Base-by-base conservation (phyloP, 768 basidiomycete species). In the Saitozyma sp. region DNA sequence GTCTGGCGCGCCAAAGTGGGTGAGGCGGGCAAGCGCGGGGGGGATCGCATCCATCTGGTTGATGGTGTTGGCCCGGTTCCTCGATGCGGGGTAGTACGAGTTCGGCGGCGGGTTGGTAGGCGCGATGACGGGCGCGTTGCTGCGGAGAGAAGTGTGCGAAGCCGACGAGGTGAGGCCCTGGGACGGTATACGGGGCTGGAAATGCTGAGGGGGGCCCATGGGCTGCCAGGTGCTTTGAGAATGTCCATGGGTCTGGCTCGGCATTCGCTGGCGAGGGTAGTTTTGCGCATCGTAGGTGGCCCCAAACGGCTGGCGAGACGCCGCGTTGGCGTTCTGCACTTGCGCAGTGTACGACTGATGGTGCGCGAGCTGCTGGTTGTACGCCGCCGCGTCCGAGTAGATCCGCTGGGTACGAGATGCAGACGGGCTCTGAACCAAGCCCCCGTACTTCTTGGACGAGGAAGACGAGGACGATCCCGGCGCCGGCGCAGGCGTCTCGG, bases 291-390 rank as follows among this genome's bases (percentile, higher is more conserved):
- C 61, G 55, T 62, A 62, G 8, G 46, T 39, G 1, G 61, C 55
- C 7, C 38, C 10, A 43, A 57, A 62, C 4, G 67, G 56, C 52
- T 70, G 75, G 38, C 73, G 61, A 41, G 72, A 58, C 0, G 77
- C 75, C 13, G 65, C 61, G 56, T 65, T 54, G 29, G 14, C 14
- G 8, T 37, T 43, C 73, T 91, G 89, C 10, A 88, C 87, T 76
- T 92, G 91, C 3, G 91, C 91, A 6, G 89, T 92, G 74, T 91
- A 92, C 9, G 87, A 88, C 79, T 99, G 95, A 71, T 97, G 95
- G 76, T 94, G 92, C 11, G 88, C 89, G 20, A 95, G 85, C 71
- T 95, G 95, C 64, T 95, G 92, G 68, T 93, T 92, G 82, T 99
- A 99, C 1, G 88, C 82, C 8, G 92, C 91, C 0, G 95, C 93